A percentile compares a stretch with the other conserved stretches of the same genome.
These are phyloP conservation scores for Arthrinium puccinioides DNA, from an alignment of 2,329 filamentous ascomycete species.

Conservation along the genomic window DNA sequence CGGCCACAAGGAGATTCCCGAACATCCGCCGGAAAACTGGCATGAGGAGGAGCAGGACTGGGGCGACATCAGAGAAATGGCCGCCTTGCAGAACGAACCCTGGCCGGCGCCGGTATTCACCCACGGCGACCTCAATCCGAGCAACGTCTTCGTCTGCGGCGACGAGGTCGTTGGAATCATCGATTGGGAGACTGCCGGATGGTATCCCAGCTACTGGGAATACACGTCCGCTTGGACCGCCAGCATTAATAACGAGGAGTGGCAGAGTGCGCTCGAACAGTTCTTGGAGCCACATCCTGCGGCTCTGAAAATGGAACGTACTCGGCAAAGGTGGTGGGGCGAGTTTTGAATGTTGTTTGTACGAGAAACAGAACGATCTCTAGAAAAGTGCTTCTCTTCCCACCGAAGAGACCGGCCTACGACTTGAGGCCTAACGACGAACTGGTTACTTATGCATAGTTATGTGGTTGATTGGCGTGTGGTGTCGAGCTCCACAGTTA, in stretches of 20 bases:
- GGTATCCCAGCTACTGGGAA: constrained; percentile 13
- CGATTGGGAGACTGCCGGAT: constrained; percentile 10
- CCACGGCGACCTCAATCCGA: constrained; percentile 20
- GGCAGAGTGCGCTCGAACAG: constrained; percentile 9
- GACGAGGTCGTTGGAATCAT: constrained; percentile 19
- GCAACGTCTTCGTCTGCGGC: constrained; percentile 19
- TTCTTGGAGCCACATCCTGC: constrained; percentile 10
- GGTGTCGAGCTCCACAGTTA: background rate
- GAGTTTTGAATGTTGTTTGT: constrained; percentile 7
- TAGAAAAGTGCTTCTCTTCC: no score
- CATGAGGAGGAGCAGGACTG: background rate
- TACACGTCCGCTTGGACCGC: constrained; percentile 11
- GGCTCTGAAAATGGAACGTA: constrained; percentile 11
- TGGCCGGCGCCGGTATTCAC: constrained; percentile 7
- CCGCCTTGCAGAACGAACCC: constrained; percentile 11
- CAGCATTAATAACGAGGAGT: constrained; percentile 9
- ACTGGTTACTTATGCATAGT: background rate
- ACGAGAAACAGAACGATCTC: no score
- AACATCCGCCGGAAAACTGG: constrained; percentile 10
- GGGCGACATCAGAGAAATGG: constrained; percentile 14
- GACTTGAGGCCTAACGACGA: background rate
- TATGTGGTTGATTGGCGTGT: background rate
- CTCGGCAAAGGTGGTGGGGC: constrained; percentile 11
- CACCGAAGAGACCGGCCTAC: no score
- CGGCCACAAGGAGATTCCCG: constrained; percentile 8